Base-by-base conservation (phyloP, 2,329 filamentous ascomycete species). In the Coleophoma cylindrospora region DNA sequence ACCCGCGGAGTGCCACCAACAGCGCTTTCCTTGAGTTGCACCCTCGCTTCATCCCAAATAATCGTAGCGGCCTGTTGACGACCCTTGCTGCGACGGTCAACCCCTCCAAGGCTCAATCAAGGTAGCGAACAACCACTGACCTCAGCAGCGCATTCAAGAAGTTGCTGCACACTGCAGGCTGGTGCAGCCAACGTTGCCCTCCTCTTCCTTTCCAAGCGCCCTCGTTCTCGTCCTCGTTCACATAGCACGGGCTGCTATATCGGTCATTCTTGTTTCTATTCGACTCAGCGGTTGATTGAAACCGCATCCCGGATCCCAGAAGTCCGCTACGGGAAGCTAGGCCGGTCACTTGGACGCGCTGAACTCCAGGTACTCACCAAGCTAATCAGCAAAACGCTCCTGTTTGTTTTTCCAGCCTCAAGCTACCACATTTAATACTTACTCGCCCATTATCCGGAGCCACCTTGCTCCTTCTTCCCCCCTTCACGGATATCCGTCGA, bases 201-300 rank as follows among this genome's bases (percentile, higher is more conserved):
- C 50, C 48, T 48, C 50, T 44, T 47, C 50, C 50, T 22, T 36
- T 40, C 45, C 14, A 27, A 27, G 27, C 27, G 27, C 40, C 52
- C 49, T 41, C 52, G 56, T 54, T 50, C 54, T 50, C 51, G 47
- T 49, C 50, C 47, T 50, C 50, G 45, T 46, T 52, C 53, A 50
- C 58, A 54, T 59, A 59, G 60, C 59, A 57, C 60, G 56, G 58
- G 59, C 55, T 63, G 58, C 60, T 61, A 60, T 55, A 56, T 60
- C 50, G 49, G 51, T 58, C 48, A 14, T 14, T 15, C 27, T 10
- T 27, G 27, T 27, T 27, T 27, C 27, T 27, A 27, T 27, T 27
- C 27, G 27, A 27, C 27, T 27, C 27, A 27, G 27, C 27, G 9
- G 27, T 27, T 27, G 27, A 27, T 15, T 41, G 38, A 19, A 41